A percentile compares a stretch with the other conserved stretches of the same genome.
These are phyloP conservation scores for Rhodotorula toruloides DNA, from an alignment of 768 basidiomycete species.

Conservation along the genomic window DNA sequence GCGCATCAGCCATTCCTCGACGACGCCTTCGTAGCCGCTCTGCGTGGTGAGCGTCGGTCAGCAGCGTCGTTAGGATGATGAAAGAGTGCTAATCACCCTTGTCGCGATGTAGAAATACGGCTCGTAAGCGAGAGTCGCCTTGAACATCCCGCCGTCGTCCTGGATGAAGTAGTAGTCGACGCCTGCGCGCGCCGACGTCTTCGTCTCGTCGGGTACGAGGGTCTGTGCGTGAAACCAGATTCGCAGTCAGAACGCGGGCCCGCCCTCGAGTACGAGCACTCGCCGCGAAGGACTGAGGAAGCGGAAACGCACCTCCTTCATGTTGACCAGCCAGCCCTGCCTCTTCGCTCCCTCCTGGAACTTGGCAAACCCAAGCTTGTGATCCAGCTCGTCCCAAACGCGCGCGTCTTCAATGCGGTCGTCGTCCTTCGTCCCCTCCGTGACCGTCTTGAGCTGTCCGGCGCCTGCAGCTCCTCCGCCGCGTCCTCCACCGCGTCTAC, in stretches of 20 bases:
- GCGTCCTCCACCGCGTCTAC: slow-evolving; percentile 14
- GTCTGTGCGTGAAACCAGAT: slow-evolving; percentile 55
- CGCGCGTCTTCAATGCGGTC: slow-evolving; percentile 30
- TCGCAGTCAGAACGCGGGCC: not conserved
- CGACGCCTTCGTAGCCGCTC: slow-evolving; percentile 76
- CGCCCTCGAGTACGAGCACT: not conserved
- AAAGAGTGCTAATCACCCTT: slow-evolving; percentile 58
- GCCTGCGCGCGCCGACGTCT: slow-evolving; percentile 75
- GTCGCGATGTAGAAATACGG: slow-evolving; percentile 91
- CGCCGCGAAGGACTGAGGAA: not conserved
- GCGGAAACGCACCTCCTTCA: slow-evolving; percentile 75
- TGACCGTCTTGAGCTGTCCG: slow-evolving; percentile 27
- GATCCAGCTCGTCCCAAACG: slow-evolving; percentile 74
- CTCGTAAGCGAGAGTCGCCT: slow-evolving; percentile 83
- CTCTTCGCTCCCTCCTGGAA: slow-evolving; percentile 69
- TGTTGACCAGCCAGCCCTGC: slow-evolving; percentile 95
- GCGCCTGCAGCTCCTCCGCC: slow-evolving; percentile 41
- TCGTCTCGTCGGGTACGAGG: slow-evolving; percentile 75
- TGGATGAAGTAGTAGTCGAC: slow-evolving; percentile 97
- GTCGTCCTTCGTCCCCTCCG: slow-evolving; percentile 23
- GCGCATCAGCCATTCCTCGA: slow-evolving; percentile 94
- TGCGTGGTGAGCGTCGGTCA: slow-evolving; percentile 45
- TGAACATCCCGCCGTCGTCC: slow-evolving; percentile 95
- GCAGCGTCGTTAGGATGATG: too few species aligned
- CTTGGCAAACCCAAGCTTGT: slow-evolving; percentile 79